Conservation (phyloP, 164 flowering plant species). For the Umbellularia californica region DNA sequence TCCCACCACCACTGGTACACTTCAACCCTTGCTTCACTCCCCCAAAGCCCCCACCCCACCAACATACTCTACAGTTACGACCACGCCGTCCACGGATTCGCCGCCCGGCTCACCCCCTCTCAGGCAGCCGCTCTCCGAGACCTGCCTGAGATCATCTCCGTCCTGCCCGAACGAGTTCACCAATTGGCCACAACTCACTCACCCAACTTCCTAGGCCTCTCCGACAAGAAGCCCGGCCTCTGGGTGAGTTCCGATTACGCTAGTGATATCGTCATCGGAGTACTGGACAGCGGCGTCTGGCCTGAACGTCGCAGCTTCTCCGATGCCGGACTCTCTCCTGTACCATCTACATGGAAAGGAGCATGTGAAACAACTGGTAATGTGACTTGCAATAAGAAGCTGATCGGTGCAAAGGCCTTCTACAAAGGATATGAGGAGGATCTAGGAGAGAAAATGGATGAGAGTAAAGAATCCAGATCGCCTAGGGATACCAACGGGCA, state of each 20-base stretch:
- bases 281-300: constrained; percentile 88
- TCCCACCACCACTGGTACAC: constrained; percentile 26
- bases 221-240: constrained; percentile 39
- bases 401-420: constrained; percentile 71
- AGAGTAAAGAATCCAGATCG: constrained; percentile 47
- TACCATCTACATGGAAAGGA: constrained; percentile 65
- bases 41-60: constrained; percentile 13
- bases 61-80: constrained; percentile 17
- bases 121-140: constrained; percentile 44
- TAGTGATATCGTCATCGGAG: constrained; percentile 65
- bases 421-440: constrained; percentile 48
- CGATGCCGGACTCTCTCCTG: constrained; percentile 43
- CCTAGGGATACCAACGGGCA: constrained; percentile 90
- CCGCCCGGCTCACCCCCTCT: constrained; percentile 52
- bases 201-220: constrained; percentile 60
- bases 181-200: constrained; percentile 74
- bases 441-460: constrained; percentile 24
- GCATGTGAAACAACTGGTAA: constrained; percentile 38
- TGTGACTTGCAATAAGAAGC: constrained; percentile 63
- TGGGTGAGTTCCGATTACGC: constrained; percentile 71
- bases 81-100: constrained; percentile 73
- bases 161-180: constrained; percentile 45
- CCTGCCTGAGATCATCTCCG: constrained; percentile 49
- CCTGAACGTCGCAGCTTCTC: constrained; percentile 69
- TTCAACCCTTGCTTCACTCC: constrained; percentile 17